A percentile compares a stretch with the other conserved stretches of the same genome.
Evolutionary conservation across 768 basidiomycete genomes (phyloP).

Genomic region (Collybiopsis confluens): DNA sequence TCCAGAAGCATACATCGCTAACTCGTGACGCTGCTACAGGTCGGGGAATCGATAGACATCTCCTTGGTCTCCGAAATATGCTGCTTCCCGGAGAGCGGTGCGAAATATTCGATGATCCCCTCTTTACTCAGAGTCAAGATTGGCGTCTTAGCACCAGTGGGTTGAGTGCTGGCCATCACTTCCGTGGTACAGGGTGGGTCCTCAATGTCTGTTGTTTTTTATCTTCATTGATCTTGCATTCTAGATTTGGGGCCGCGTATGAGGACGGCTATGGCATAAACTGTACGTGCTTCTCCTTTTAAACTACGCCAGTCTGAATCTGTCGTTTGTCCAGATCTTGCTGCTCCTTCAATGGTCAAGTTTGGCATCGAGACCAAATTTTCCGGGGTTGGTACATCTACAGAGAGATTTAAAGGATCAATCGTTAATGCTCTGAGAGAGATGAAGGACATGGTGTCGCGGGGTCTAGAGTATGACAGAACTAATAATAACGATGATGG

Average conservation of each 20-base stretch:
- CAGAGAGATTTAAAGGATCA: slow-evolving; percentile 56
- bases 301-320: neutral
- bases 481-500: neutral
- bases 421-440: slow-evolving; percentile 61
- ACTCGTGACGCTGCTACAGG: slow-evolving; percentile 79
- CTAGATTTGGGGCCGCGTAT: slow-evolving; percentile 74
- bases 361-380: slow-evolving; percentile 93
- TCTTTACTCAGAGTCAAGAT: slow-evolving; percentile 68
- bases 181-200: slow-evolving; percentile 82
- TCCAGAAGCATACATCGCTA: slow-evolving; percentile 64
- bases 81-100: slow-evolving; percentile 54
- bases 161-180: slow-evolving; percentile 78
- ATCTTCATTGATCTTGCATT: neutral
- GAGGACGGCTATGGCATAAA: slow-evolving; percentile 92
- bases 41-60: slow-evolving; percentile 83
- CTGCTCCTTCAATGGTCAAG: slow-evolving; percentile 74
- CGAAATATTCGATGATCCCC: slow-evolving; percentile 69
- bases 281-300: slow-evolving; percentile 46
- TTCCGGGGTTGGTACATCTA: slow-evolving; percentile 67
- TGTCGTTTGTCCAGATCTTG: slow-evolving; percentile 54
- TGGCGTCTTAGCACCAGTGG: slow-evolving; percentile 93
- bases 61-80: slow-evolving; percentile 77
- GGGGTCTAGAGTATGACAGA: neutral
- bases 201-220: too few species aligned
- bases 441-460: slow-evolving; percentile 55